These are phyloP conservation scores for Phytophthora melonis DNA, from an alignment of 352 stramenopile species.

Conservation along the genomic window DNA sequence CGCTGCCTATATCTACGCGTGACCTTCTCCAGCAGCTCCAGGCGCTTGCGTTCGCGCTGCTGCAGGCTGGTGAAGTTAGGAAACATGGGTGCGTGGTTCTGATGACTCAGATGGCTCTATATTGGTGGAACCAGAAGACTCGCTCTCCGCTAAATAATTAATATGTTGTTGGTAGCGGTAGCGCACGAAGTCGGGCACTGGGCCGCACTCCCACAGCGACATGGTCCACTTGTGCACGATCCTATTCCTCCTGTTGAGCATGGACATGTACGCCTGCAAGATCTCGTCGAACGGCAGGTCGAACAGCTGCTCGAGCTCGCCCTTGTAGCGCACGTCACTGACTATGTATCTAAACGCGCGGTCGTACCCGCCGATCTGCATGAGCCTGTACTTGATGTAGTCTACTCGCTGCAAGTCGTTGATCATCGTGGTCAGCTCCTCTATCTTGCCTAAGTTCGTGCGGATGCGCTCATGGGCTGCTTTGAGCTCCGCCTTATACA, in stretches of 20 bases:
- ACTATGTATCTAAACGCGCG: conserved; percentile 2
- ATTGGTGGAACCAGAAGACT: neutral
- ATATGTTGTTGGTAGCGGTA: neutral
- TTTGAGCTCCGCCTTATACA: neutral
- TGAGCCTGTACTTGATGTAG: conserved; percentile 6
- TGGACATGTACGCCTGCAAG: neutral
- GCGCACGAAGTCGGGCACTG: conserved; percentile 1
- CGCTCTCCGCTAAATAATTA: conserved; percentile 1
- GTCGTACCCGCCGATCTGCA: neutral
- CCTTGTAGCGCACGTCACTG: neutral
- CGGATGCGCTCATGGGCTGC: neutral
- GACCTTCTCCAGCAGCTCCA: conserved; percentile 6
- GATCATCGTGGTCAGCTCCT: conserved; percentile 8
- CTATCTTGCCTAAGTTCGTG: neutral
- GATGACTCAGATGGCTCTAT: neutral
- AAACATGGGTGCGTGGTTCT: conserved; percentile 2
- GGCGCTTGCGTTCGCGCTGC: conserved; percentile 1
- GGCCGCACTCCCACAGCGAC: neutral
- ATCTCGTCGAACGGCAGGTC: conserved; percentile 16
- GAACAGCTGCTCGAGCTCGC: conserved; percentile 10
- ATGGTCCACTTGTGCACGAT: conserved; percentile 18
- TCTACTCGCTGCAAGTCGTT: conserved; percentile 9
- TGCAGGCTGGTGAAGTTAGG: conserved; percentile 6
- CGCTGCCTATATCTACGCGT: neutral
- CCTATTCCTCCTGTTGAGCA: conserved; percentile 1